Base-by-base conservation (phyloP, 2,329 filamentous ascomycete species). In the Penicillium sp. region DNA sequence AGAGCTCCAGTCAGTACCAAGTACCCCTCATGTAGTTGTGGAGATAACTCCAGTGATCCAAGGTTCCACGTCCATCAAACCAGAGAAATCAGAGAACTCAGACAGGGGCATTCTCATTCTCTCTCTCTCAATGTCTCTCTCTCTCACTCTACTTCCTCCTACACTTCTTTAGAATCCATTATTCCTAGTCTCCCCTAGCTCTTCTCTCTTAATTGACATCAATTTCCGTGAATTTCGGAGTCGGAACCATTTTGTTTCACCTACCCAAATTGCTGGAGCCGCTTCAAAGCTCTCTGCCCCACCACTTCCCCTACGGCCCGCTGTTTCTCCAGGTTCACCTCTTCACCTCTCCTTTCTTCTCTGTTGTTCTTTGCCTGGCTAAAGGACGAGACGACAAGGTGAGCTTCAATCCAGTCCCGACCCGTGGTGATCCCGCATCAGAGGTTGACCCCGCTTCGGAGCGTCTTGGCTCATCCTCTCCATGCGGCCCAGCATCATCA, bases 11-110 rank as follows among this genome's bases (percentile, higher is more conserved):
- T 13, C 17, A 8, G 13, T 3, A 1, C 2, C 8, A 54, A 7
- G 56, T 58, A 45, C 45, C 45, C 4, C 4, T n/a, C 6, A 23
- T 6, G 51, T 58, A 58, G 9, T 17, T 49, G 50, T 49, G 56
- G 51, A 40, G 56, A 58, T 48, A 25, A 31, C 4, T 23, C 31
- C 4, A 10, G 46, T 52, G 51, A 58, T 42, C 56, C 56, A 58
- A 58, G 56, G 56, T 58, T 58, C 56, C 38, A 29, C 13, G 45
- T 45, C 31, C 55, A 57, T 54, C 43, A 62, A 58, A 45, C 54
- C 53, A 56, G 19, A 51, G 46, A 55, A 54, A 48, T 25, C 53
- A 45, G 19, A 50, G 45, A 55, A 54, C 42, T 19, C 21, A 12
- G 41, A 33, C 31, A 48, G 15, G 45, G 53, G 40, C 4, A 33